Percentiles rank a stretch among this genome's conserved stretches.
These are phyloP conservation scores for Sechiopsis laciniata DNA, from an alignment of 306 rosid species.

Conservation along the genomic window DNA sequence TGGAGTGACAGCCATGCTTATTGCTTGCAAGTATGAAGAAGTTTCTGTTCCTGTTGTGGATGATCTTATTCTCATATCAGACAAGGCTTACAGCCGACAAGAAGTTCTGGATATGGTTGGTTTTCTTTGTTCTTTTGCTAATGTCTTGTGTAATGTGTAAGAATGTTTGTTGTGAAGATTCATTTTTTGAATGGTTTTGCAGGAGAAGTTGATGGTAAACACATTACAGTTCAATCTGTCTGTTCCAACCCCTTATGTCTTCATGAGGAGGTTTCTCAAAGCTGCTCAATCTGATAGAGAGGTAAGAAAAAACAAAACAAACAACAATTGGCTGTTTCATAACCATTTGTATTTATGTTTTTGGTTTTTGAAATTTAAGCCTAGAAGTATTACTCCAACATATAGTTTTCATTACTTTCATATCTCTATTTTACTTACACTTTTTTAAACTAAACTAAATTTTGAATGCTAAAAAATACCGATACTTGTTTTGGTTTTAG, in stretches of 20 bases:
- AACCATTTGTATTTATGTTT: too few species aligned
- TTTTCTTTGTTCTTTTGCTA: neutral
- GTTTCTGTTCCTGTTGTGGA: slow-evolving; percentile 57
- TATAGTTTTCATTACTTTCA: too few species aligned
- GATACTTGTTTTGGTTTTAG: too few species aligned
- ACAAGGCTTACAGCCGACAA: slow-evolving; percentile 43
- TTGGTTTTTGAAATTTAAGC: too few species aligned
- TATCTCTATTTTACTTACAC: too few species aligned
- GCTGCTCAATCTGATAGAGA: slow-evolving; percentile 45
- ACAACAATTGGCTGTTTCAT: too few species aligned
- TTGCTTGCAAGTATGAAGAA: slow-evolving; percentile 58
- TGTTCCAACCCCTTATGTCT: slow-evolving; percentile 53
- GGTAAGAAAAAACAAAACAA: slow-evolving; percentile 19
- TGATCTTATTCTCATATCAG: slow-evolving; percentile 55
- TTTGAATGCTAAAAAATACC: too few species aligned
- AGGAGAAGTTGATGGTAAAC: slow-evolving; percentile 52
- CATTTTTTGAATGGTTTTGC: neutral
- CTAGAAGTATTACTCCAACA: too few species aligned
- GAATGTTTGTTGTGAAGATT: neutral
- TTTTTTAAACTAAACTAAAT: too few species aligned
- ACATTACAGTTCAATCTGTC: slow-evolving; percentile 47
- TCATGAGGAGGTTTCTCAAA: slow-evolving; percentile 52
- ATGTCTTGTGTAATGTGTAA: neutral
- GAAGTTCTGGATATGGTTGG: slow-evolving; percentile 47
- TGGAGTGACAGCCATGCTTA: slow-evolving; percentile 55